Conservation (phyloP, 306 rosid genomes). For the Ammopiptanthus mongolicus region DNA sequence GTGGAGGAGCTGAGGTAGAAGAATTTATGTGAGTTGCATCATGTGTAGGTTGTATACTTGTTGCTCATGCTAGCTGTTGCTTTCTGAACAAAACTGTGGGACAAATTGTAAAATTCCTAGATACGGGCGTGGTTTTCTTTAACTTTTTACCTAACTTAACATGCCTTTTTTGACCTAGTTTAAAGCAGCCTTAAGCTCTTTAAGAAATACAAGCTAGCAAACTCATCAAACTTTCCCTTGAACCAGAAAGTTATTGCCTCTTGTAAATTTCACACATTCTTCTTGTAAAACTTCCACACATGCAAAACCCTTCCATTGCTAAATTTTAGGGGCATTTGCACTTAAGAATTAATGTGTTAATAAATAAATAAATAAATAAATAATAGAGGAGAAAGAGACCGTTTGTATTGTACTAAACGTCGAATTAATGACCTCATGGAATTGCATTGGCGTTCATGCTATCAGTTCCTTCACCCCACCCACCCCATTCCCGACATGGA, state of each 20-base stretch:
- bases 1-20: neutral
- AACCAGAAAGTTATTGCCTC: neutral
- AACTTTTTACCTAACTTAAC: neutral
- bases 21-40: neutral
- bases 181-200: conserved; percentile 6
- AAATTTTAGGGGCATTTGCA: neutral
- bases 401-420: no score
- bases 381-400: no score
- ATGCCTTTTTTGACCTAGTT: conserved; percentile 4
- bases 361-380: neutral
- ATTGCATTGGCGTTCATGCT: no score
- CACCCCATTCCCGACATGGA: no score
- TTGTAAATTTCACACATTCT: neutral
- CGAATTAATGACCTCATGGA: no score
- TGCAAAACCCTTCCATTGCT: neutral
- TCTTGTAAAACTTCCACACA: neutral
- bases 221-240: conserved; percentile 14
- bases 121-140: conserved; percentile 11
- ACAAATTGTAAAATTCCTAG: conserved; percentile 7
- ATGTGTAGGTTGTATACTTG: neutral
- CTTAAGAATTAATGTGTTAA: neutral
- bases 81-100: conserved; percentile 41
- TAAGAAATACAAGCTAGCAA: neutral
- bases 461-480: no score
- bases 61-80: conserved; percentile 20